Base-by-base conservation (phyloP, 352 stramenopile genomes). In the Phytophthora sp. region DNA sequence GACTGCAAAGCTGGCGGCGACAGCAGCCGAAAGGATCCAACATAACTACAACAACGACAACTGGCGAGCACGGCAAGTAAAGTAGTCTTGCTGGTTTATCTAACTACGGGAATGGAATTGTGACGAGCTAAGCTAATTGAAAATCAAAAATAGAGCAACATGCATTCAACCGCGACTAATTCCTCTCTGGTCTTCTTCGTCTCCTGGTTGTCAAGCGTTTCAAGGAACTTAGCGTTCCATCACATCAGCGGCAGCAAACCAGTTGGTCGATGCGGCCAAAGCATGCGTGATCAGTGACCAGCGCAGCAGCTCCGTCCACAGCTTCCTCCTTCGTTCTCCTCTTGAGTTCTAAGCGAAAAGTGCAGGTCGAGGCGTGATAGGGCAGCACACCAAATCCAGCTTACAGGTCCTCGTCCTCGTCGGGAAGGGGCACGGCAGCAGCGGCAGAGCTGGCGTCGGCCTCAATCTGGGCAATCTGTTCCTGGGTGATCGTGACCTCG, bases 331-430 rank as follows among this genome's bases (percentile, higher is more conserved):
- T 71, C 42, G 49, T 64, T 58, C 35, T 58, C 58, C 49, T 69
- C 48, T 69, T 65, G 24, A 69, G 39, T 72, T 72, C 61, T 72
- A 72, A 68, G 56, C 54, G 55, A 76, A 74, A 66, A 72, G 46
- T 69, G 51, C 55, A 72, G 62, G 46, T 66, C 41, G 55, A 75
- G 44, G 66, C 49, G 66, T 71, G 66, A 68, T 66, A 75, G 51
- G 58, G 65, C 54, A 74, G 54, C 57, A 59, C 61, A 68, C 54
- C 49, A 54, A 57, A 20, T 69, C 52, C 55, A 73, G 79, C 79
- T 93, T 98, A 98, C 72, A 98, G 85, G 79, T 97, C 89, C 66
- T 99, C 96, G 72, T 99, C 97, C 80, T 99, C 97, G 77, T 99
- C 97, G 66, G 97, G 95, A 61, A 99, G 92, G 15, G 96, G 95